Base-by-base conservation (phyloP, 805 yeast species). In the Wickerhamiella vanderwaltii region DNA sequence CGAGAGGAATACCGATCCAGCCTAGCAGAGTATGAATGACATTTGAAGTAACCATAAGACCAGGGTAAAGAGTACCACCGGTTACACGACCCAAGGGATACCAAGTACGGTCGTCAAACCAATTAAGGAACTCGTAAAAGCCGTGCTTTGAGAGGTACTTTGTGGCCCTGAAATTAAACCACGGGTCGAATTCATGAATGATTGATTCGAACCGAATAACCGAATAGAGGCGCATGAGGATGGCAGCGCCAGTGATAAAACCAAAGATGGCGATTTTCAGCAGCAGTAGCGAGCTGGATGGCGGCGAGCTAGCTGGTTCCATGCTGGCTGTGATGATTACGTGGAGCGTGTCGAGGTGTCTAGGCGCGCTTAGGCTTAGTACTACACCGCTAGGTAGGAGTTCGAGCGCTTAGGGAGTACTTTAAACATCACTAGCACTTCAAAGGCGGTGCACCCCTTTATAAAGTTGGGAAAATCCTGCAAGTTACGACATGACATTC, bases 61-160 rank as follows among this genome's bases (percentile, higher is more conserved):
- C 99, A 3, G 99, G 99, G 57, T 93, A 91, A 48, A 91, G 64
- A 1, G 98, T 93, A 45, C 99, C 98, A 52, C 99, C 99, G 9
- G 98, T 91, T 56, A 91, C 98, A 65, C 99, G 75, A 16, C 99
- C 99, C 51, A 91, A 69, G 15, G 99, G 99, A 61, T 91, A 91
- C 99, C 99, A 91, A 15, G 98, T 88, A 58, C 95, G 75, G 60
- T 88, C 96, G 60, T 91, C 98, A 56, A 91, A 91, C 98, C 98
- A 91, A 61, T 91, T 91, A 56, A 93, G 70, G 57, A 91, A 93
- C 51, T 86, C 87, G 67, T 86, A 80, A 61, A 75, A 88, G 5
- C 91, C 79, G 56, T 85, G 76, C 33, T 73, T 67, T 23, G 85
- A 94, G 50, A 91, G 71, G 61, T 84, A 85, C 61, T 82, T 81